phyloP scores from a whole-genome alignment of 208 protist genomes.

The Wallacemonas rigidus region DNA sequence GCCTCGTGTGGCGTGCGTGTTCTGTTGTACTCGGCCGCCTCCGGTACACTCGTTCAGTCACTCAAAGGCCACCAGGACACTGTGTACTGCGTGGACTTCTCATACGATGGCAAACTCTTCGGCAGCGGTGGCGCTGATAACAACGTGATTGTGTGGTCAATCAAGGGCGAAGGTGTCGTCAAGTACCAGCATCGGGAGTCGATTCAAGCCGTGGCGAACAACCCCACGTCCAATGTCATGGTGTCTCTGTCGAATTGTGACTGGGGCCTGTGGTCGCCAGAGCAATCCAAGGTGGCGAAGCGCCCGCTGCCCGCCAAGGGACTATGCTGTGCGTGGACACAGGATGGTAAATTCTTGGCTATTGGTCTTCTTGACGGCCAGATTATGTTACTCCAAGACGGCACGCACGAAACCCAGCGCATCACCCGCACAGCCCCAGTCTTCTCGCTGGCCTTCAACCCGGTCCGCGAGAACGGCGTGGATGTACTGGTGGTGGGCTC shows the following conservation, averaged over 20 bases:
- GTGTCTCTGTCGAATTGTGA: constrained; percentile 90
- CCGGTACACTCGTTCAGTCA: constrained; percentile 90
- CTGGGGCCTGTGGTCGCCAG: constrained; percentile 96
- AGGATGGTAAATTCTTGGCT: constrained; percentile 92
- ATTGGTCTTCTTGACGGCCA: constrained; percentile 92
- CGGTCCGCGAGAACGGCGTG: constrained; percentile 76
- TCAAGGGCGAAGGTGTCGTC: constrained; percentile 92
- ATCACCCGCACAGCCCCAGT: constrained; percentile 90
- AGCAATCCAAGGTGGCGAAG: constrained; percentile 92
- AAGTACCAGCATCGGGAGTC: constrained; percentile 96
- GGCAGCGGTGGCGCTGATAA: constrained; percentile 94
- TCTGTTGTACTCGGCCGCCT: constrained; percentile 92
- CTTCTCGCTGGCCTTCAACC: constrained; percentile 94
- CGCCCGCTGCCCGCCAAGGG: constrained; percentile 84
- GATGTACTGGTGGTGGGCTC: constrained; percentile 95
- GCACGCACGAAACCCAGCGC: constrained; percentile 49
- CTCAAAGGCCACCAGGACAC: constrained; percentile 96
- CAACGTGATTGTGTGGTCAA: constrained; percentile 96
- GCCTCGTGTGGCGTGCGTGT: constrained; percentile 90
- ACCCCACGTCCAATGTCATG: constrained; percentile 89
- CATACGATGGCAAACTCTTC: constrained; percentile 91
- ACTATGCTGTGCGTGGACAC: constrained; percentile 93
- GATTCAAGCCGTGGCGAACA: constrained; percentile 94
- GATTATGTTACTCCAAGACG: constrained; percentile 49
- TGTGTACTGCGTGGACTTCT: constrained; percentile 91